Evolutionary conservation across 2,329 filamentous ascomycete genomes (phyloP).

Genomic region (Cercospora berteroae): DNA sequence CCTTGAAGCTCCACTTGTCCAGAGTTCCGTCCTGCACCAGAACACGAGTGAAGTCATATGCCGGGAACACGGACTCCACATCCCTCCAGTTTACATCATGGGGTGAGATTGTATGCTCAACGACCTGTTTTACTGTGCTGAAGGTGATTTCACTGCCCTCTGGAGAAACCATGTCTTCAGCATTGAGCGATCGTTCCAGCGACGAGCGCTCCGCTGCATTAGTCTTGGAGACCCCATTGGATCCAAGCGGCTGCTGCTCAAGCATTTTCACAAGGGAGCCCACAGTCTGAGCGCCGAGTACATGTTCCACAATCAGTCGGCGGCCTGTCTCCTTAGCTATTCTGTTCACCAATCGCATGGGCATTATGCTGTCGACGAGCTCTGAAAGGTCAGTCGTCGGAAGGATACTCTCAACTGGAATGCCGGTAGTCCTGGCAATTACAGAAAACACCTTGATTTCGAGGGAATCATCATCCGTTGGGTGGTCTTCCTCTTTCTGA

Average conservation of each 20-base stretch:
- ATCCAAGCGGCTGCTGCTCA: background rate
- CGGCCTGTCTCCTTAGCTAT: background rate
- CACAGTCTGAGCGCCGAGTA: background rate
- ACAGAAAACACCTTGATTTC: background rate
- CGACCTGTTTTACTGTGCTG: background rate
- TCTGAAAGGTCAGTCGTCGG: background rate
- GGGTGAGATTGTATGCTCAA: background rate
- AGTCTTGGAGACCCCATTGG: background rate
- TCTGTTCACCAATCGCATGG: background rate
- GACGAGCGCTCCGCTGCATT: background rate
- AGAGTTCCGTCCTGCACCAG: background rate
- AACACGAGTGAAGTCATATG: background rate
- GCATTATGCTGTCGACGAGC: slow-evolving; percentile 12
- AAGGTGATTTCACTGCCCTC: background rate
- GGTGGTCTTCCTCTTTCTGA: background rate
- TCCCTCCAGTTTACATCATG: background rate
- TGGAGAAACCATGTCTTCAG: background rate
- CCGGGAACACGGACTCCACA: background rate
- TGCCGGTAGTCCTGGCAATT: background rate
- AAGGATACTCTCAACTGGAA: background rate
- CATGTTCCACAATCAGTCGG: background rate
- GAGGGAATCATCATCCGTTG: background rate
- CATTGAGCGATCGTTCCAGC: background rate
- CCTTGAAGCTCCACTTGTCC: background rate
- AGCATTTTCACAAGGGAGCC: background rate